Base-by-base conservation (phyloP, 2,329 filamentous ascomycete species). In the Onygenales sp. region DNA sequence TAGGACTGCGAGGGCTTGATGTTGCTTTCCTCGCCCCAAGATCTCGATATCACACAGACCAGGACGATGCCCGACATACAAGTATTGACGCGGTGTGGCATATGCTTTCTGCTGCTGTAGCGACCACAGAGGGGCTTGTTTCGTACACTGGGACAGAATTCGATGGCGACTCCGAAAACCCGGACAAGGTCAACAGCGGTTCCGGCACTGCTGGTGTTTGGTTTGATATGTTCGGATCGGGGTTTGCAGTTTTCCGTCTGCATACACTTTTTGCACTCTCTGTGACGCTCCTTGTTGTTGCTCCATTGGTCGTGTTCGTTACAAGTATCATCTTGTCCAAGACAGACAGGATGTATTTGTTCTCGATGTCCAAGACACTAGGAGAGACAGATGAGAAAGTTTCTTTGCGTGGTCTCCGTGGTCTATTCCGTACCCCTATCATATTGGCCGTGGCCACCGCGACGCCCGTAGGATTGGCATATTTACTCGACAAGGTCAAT, bases 21-120 rank as follows among this genome's bases (percentile, higher is more conserved):
- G 80, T 97, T 55, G 90, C 93, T 6, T 98, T 97, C 70, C 92
- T 88, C 73, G 82, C 84, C 59, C 92, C 92, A 1, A 80, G 93
- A 51, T 81, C 89, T 17, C 78, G 88, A 54, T 98, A 98, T 63
- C 93, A 98, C 66, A 97, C 92, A 0, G 80, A 88, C 56, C 83
- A 95, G 64, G 93, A 98, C 66, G 88, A 95, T 65, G 77, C 84
- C 2, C 82, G 81, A 40, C 89, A 96, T 68, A 86, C 90, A 1
- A 77, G 69, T 53, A 65, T 68, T 54, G 74, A 79, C 49, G 83
- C 81, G 2, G 70, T 97, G 17, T 97, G 91, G 91, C 91, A 97
- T 67, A 97, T 98, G 93, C 77, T 98, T 39, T 94, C 88, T 39
- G 85, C 85, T 11, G 83, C 90, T 5, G 72, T 96, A 27, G 81